Evolutionary conservation across 371 early-diverging fungal genomes (phyloP).

Genomic region (Scutellospora calospora): DNA sequence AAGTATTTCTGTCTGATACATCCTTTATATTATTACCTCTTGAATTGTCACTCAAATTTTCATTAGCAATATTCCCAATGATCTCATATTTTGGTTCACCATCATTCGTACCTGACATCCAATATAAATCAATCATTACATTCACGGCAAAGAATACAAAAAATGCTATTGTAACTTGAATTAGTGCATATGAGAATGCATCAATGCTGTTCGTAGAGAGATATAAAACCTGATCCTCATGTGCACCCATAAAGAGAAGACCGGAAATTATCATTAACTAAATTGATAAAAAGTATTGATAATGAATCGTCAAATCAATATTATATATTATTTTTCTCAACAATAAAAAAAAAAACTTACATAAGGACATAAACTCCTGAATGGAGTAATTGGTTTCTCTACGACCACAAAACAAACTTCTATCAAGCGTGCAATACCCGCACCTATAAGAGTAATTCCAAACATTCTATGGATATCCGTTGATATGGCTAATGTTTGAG

Average conservation of each 20-base stretch:
- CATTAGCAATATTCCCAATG: neutral
- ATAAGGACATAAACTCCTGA: slow-evolving; percentile 59
- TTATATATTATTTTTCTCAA: neutral
- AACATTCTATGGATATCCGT: slow-evolving; percentile 69
- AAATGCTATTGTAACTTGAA: slow-evolving; percentile 67
- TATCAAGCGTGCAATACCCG: slow-evolving; percentile 65
- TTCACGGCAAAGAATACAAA: slow-evolving; percentile 63
- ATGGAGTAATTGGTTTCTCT: slow-evolving; percentile 58
- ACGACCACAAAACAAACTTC: slow-evolving; percentile 61
- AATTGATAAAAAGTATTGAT: neutral
- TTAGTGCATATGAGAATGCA: slow-evolving; percentile 64
- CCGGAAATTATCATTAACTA: slow-evolving; percentile 64
- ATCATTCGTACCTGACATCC: slow-evolving; percentile 28
- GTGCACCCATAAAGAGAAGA: slow-evolving; percentile 70
- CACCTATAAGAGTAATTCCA: slow-evolving; percentile 69
- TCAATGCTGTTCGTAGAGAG: slow-evolving; percentile 59
- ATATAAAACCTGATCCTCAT: slow-evolving; percentile 62
- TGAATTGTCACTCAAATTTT: too few relatives aligned
- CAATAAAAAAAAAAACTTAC: slow-evolving; percentile 47
- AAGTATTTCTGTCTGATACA: too few relatives aligned
- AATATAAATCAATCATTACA: slow-evolving; percentile 52
- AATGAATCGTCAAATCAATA: too few relatives aligned
- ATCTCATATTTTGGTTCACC: slow-evolving; percentile 16
- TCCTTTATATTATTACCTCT: too few relatives aligned
- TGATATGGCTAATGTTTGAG: slow-evolving; percentile 67